Evolutionary conservation across 176 grass and related monocot genomes (phyloP), one percentile per base, ranked within the genome.

Genomic region (Elaeis guineensis): DNA sequence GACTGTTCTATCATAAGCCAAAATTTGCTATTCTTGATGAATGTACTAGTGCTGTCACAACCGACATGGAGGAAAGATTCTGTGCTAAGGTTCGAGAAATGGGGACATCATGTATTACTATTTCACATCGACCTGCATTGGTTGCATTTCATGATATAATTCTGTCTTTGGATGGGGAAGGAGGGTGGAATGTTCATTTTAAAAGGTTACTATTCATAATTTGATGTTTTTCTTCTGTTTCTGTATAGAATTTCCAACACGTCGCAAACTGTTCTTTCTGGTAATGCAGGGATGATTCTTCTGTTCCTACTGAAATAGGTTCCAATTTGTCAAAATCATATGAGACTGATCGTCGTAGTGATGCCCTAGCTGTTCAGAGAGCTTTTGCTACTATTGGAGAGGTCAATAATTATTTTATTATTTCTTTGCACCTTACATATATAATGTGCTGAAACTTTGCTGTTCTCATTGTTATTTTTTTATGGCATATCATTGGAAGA

Each of bases 81-180:
- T 98, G 93, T 78, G 80, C 72, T 57, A 90, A 85, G 66, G 93
- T 98, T 79, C 87, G 72, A 80, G 87, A 81, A 54, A 98, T 92
- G 93, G 93, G 87, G 24, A 98, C 87, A 35, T 92, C 87, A n/a
- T 98, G 93, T 75, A 92, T 98, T 74, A 98, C 93, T 1, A 98
- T 98, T 72, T 98, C 93, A 75, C 93, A 98, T 62, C 84, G 93
- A n/a, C 93, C 87, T 61, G 93, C 93, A 54, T 85, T 98, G 72
- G 87, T 89, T 88, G 93, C 87, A 54, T 98, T 98, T 83, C 93
- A 98, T 78, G 85, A 98, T 69, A 98, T 92, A 72, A 84, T 98
- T 79, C 72, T 98, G 54, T 98, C 93, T 35, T 87, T 98, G 81
- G 87, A 98, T 0, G 93, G 93, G 62, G 93, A 98, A 81, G 93